Evolutionary conservation across 148 eudicot species (phyloP).

Genomic region (Rhododendron griersonianum): DNA sequence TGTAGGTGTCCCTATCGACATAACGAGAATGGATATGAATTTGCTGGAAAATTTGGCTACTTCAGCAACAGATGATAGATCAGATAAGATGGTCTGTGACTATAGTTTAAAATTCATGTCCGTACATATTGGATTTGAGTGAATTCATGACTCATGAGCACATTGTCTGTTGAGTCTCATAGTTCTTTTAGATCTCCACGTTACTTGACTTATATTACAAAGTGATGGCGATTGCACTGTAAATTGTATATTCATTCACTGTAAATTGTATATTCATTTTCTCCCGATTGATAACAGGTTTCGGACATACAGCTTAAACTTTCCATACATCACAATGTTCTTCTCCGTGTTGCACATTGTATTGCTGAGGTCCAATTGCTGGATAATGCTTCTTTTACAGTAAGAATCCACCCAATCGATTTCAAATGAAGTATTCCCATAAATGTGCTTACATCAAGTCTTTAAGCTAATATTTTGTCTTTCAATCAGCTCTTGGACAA

Average conservation of each 20-base stretch:
- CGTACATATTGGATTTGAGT: background rate
- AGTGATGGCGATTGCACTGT: background rate
- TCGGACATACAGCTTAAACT: conserved; percentile 49
- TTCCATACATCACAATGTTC: conserved; percentile 53
- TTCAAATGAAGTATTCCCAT: background rate
- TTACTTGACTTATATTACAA: no score
- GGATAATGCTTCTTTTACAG: conserved; percentile 57
- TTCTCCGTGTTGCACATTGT: conserved; percentile 50
- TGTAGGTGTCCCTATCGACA: conserved; percentile 31
- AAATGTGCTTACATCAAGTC: background rate
- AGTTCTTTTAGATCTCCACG: background rate
- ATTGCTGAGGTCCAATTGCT: conserved; percentile 47
- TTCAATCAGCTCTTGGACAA: conserved; percentile 53
- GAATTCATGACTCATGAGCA: background rate
- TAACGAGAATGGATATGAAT: conserved; percentile 38
- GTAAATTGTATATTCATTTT: background rate
- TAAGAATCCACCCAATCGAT: conserved; percentile 15
- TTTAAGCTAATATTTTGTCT: conserved; percentile 1
- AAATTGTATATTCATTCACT: background rate
- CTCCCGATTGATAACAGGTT: conserved; percentile 27
- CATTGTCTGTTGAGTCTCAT: background rate
- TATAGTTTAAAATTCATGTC: background rate
- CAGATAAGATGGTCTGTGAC: conserved; percentile 47
- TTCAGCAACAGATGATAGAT: conserved; percentile 20
- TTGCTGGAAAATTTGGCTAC: conserved; percentile 52